Evolutionary conservation across 2,329 filamentous ascomycete genomes (phyloP), one percentile per base, ranked within the genome.

Genomic region (Calonectria pseudoturangicola): DNA sequence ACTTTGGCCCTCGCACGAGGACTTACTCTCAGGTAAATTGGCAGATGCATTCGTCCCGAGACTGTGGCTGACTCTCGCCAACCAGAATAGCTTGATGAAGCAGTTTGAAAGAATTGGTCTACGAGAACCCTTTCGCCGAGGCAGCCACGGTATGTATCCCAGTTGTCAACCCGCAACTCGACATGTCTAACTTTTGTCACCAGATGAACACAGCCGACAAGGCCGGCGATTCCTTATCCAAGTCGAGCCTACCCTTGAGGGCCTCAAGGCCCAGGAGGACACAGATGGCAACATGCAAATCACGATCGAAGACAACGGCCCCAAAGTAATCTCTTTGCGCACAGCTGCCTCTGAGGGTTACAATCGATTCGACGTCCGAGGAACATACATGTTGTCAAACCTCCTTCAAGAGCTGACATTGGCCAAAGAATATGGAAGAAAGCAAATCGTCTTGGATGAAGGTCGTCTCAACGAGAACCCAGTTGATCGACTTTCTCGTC

Each of bases 351-450:
- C 96, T 43, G 95, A 94, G 77, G 96, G 96, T 50, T 92, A 94
- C 86, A 96, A 96, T 81, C 92, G 92, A 75, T 95, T 96, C 84
- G 96, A 98, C 82, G 91, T 99, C 74, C 94, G 96, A 76, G 97
- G 97, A 80, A 98, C 95, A 39, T 99, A 99, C 85, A 97, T 98
- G 93, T 90, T 99, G 72, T 98, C 96, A 74, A 99, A 98, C 83
- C 91, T 98, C 56, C 89, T 98, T 48, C 97, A 99, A 85, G 97
- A 99, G 85, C 90, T 99, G 76, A 97, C 94, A 1, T 89, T 98
- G 77, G 97, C 97, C 76, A 93, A 98, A 87, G 94, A 97, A 82
- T 96, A 95, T 81, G 95, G 95, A 72, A 93, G 95, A 73, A 95
- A 95, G 84, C 93, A 95, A 81, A 96, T 98, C 79, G 91, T 98